A percentile compares a stretch with the other conserved stretches of the same genome.
These are phyloP conservation scores for Russula sp. DNA, from an alignment of 768 basidiomycete genomes.

Conservation along the genomic window DNA sequence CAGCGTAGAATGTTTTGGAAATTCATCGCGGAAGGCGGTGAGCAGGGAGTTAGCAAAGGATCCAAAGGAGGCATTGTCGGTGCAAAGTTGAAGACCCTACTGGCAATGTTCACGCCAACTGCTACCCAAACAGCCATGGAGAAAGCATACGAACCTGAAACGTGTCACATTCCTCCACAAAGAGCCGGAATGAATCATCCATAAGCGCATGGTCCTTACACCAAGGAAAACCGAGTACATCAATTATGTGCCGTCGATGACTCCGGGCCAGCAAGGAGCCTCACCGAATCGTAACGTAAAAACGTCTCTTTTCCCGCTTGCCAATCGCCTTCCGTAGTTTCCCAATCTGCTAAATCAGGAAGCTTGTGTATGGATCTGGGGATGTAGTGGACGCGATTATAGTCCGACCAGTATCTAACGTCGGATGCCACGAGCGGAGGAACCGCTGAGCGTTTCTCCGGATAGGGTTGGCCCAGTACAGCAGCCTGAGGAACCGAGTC, in stretches of 20 bases:
- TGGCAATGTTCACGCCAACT: not conserved
- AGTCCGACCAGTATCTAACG: conserved; percentile 68
- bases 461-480: conserved; percentile 2
- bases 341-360: conserved; percentile 58
- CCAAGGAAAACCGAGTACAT: not conserved
- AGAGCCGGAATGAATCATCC: conserved; percentile 63
- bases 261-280: conserved; percentile 17
- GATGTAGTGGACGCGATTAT: conserved; percentile 58
- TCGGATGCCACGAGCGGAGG: conserved; percentile 31
- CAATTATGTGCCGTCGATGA: not conserved
- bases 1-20: conserved; percentile 57
- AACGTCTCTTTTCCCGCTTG: conserved; percentile 50
- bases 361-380: conserved; percentile 64
- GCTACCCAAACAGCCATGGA: not conserved
- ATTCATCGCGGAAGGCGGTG: conserved; percentile 62
- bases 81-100: conserved; percentile 68
- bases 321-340: conserved; percentile 57
- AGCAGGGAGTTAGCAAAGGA: conserved; percentile 61
- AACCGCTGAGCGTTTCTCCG: not conserved
- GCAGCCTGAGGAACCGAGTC: conserved; percentile 7
- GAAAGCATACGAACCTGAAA: conserved; percentile 51
- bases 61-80: conserved; percentile 62
- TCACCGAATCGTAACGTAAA: conserved; percentile 53
- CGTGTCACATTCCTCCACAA: conserved; percentile 73
- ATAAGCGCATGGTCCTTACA: conserved; percentile 59